Percentiles rank a stretch among this genome's conserved stretches.
phyloP scores from a whole-genome alignment of 2,329 filamentous ascomycete species.

The Aureobasidium sp. region DNA sequence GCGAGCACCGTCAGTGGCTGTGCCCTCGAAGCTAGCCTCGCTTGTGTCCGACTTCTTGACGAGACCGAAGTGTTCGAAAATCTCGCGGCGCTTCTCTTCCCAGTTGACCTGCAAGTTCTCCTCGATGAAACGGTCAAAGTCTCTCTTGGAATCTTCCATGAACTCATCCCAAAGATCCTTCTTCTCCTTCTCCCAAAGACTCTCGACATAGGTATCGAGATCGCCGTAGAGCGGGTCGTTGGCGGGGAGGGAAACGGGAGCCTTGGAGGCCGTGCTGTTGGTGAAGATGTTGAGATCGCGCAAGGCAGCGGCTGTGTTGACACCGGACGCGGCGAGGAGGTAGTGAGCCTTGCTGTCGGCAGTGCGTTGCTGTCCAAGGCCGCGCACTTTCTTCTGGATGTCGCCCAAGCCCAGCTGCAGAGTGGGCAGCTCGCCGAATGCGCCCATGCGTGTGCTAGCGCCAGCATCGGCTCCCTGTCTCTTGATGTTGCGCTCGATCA shows the following conservation, averaged over 20 bases:
- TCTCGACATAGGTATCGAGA: conserved; percentile 68
- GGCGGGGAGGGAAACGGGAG: conserved; percentile 28
- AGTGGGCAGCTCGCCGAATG: conserved; percentile 72
- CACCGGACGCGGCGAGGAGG: conserved; percentile 84
- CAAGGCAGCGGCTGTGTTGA: conserved; percentile 77
- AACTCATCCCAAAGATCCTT: conserved; percentile 86
- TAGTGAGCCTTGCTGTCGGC: conserved; percentile 62
- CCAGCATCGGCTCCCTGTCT: conserved; percentile 62
- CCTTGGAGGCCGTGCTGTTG: not conserved
- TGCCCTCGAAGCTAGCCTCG: conserved; percentile 26
- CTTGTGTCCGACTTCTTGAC: conserved; percentile 38
- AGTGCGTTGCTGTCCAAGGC: conserved; percentile 58
- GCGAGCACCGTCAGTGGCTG: conserved; percentile 31
- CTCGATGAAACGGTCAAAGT: conserved; percentile 90
- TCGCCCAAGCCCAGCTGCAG: conserved; percentile 89
- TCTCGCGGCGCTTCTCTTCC: conserved; percentile 85
- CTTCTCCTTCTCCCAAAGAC: conserved; percentile 83
- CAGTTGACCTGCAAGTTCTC: conserved; percentile 93
- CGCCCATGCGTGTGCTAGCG: conserved; percentile 26
- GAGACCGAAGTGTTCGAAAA: conserved; percentile 95
- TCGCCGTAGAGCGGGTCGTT: conserved; percentile 43
- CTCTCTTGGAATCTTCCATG: conserved; percentile 78
- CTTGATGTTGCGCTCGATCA: conserved; percentile 58
- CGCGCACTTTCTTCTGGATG: conserved; percentile 68
- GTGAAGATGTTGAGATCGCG: conserved; percentile 57